A percentile compares a stretch with the other conserved stretches of the same genome.
phyloP scores from a whole-genome alignment of 1,139 yeast species.

The Saccharomyces uvarum region DNA sequence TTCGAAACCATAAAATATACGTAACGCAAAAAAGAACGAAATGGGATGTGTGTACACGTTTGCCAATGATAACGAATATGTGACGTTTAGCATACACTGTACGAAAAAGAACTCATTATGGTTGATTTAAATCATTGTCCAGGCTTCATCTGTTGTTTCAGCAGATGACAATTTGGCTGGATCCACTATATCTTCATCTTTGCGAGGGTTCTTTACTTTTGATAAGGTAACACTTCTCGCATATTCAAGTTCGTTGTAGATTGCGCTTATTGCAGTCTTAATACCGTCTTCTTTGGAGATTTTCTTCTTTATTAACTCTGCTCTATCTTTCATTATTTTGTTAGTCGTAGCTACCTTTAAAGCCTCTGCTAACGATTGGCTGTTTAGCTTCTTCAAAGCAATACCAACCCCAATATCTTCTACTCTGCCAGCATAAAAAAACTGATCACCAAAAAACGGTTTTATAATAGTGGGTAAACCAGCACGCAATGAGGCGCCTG shows the following conservation, averaged over 20 bases:
- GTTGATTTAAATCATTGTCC: not conserved
- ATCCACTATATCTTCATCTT: not conserved
- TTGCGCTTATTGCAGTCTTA: conserved; percentile 59
- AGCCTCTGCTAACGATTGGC: conserved; percentile 56
- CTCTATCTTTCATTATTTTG: conserved; percentile 57
- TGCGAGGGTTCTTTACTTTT: not conserved
- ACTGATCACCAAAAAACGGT: conserved; percentile 95
- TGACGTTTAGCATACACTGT: not conserved
- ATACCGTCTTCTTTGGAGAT: conserved; percentile 76
- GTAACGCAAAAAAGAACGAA: not conserved
- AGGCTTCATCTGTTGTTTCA: not conserved
- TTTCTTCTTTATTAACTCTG: conserved; percentile 51
- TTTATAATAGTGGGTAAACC: conserved; percentile 86
- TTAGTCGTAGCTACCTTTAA: conserved; percentile 61
- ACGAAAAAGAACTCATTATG: not conserved
- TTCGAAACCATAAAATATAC: not conserved
- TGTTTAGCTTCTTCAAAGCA: conserved; percentile 58
- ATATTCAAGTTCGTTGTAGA: conserved; percentile 74
- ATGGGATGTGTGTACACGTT: not conserved
- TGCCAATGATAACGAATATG: too few species aligned
- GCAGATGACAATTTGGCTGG: not conserved
- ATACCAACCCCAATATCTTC: conserved; percentile 90
- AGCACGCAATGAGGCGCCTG: conserved; percentile 82
- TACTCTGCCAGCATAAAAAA: conserved; percentile 77
- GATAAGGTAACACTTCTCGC: conserved; percentile 39